Evolutionary conservation across 805 yeast genomes (phyloP), one percentile per base, ranked within the genome.

Genomic region (Blastobotrys mokoenaii): DNA sequence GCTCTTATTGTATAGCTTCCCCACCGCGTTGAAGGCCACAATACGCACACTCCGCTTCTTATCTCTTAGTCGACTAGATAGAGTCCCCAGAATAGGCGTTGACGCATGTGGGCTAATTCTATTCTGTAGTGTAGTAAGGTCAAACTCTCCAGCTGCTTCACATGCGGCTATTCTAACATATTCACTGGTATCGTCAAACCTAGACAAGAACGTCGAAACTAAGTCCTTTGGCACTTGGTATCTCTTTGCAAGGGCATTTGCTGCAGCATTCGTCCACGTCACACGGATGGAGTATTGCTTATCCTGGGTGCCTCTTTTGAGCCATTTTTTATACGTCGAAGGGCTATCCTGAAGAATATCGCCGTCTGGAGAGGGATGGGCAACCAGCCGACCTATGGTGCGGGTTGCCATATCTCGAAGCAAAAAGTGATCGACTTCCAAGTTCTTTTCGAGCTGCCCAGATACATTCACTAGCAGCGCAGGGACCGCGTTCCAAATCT

Each of bases 391-490:
- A 0, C 95, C 90, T 2, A 89, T 73, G 0, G 93, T 76, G 38
- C 75, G 75, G 0, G 94, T 83, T 0, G 95, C 88, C 44, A 82
- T 62, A 0, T 71, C 58, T 51, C 96, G 72, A 15, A 84, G 69
- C 12, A 68, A 61, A 27, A 76, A 78, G 36, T 82, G 84, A 0
- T 95, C 86, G 47, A 77, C 78, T 11, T 45, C 29, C 36, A 88
- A 65, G 52, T 88, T 95, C 55, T 84, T 87, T 52, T 84, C 85
- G 3, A 88, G 67, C 43, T 85, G 73, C 0, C 95, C 93, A 71
- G 84, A 76, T 0, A 84, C 82, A 1, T 93, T 77, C 2, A 76
- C 71, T 9, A 85, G 67, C 16, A 84, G 65, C 40, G 83, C 93
- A 0, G 96, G 96, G 0, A 79, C 80, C 43, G 76, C 71, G 53